These are phyloP conservation scores for Vaccinium myrtillus DNA, from an alignment of 148 eudicot species.

Conservation along the genomic window DNA sequence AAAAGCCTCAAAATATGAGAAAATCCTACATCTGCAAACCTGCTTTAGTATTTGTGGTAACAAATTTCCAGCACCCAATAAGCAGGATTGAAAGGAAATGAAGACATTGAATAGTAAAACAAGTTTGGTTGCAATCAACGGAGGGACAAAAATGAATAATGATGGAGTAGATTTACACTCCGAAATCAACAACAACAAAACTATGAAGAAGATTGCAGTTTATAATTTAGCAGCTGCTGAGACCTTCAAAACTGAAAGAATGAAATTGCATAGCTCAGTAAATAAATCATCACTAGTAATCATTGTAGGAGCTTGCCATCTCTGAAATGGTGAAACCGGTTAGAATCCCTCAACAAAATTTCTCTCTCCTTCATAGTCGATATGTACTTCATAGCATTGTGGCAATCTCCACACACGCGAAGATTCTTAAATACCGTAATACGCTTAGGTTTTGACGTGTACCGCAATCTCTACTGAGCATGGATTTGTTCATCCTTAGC, in stretches of 20 bases:
- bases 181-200: neutral
- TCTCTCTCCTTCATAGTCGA: conserved; percentile 52
- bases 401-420: conserved; percentile 63
- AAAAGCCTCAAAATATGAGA: neutral
- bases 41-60: neutral
- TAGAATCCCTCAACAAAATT: conserved; percentile 58
- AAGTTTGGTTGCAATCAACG: neutral
- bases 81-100: neutral
- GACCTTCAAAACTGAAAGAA: neutral
- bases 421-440: conserved; percentile 61
- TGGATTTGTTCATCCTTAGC: conserved; percentile 71
- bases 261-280: neutral
- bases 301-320: conserved; percentile 67
- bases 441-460: conserved; percentile 44
- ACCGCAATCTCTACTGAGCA: conserved; percentile 19
- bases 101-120: neutral
- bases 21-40: neutral
- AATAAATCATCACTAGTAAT: conserved; percentile 48
- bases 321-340: conserved; percentile 60
- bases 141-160: neutral
- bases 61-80: neutral
- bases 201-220: neutral
- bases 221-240: neutral
- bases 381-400: conserved; percentile 57
- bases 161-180: neutral